phyloP scores from a whole-genome alignment of 148 eudicot species.

The Pharnaceum exiguum region DNA sequence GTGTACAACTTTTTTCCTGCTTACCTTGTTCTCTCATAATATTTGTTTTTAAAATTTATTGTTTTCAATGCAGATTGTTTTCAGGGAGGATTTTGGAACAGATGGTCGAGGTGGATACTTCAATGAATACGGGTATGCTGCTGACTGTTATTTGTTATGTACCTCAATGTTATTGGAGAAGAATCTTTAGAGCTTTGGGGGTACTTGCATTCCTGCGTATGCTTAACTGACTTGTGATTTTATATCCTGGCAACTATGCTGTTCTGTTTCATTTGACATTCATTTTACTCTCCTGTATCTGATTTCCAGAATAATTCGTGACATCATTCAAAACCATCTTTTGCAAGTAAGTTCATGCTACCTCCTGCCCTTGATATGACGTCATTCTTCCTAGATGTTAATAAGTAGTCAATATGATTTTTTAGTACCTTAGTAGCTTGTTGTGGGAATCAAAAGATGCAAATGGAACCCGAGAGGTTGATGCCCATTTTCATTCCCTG shows the following conservation, averaged over 20 bases:
- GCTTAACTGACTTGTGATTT: background rate
- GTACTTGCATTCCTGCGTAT: background rate
- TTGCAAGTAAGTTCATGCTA: conserved; percentile 68
- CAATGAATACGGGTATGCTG: conserved; percentile 81
- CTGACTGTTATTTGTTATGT: background rate
- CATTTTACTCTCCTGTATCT: background rate
- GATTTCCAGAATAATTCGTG: conserved; percentile 84
- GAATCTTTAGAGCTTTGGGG: background rate
- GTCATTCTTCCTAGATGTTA: no score
- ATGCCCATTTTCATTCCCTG: no score
- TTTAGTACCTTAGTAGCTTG: no score
- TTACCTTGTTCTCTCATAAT: background rate
- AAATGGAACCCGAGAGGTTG: no score
- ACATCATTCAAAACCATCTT: conserved; percentile 92
- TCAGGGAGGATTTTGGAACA: conserved; percentile 97
- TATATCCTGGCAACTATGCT: background rate
- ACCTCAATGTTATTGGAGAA: background rate
- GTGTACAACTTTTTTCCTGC: background rate
- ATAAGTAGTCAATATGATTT: no score
- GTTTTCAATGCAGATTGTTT: conserved; percentile 64
- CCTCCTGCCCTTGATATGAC: no score
- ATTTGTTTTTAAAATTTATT: conserved; percentile 6
- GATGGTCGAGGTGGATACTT: conserved; percentile 99
- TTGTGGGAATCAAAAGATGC: no score
- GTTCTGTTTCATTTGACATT: background rate